Percentiles rank a stretch among this genome's conserved stretches.
Evolutionary conservation across 768 basidiomycete genomes (phyloP).

Genomic region (Leucocoprinus sp.): DNA sequence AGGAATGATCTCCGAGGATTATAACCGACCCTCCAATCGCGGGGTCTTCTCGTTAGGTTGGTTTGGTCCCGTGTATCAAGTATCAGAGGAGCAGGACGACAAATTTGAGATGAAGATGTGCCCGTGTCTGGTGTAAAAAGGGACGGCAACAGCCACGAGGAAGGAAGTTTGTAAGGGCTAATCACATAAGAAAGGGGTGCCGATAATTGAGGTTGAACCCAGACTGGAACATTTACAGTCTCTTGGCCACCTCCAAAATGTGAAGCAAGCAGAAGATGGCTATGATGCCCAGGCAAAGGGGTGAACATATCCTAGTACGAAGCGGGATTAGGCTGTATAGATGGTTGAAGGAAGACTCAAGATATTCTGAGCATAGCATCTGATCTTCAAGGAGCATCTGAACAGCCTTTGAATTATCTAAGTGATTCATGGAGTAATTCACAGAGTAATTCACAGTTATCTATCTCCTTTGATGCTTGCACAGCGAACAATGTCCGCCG

Average conservation of each 20-base stretch:
- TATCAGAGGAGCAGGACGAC: neutral
- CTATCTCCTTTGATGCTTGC: too few relatives aligned
- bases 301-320: neutral
- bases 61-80: slow-evolving; percentile 19
- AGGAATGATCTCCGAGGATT: slow-evolving; percentile 20
- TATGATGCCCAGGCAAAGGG: slow-evolving; percentile 5
- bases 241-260: slow-evolving; percentile 1
- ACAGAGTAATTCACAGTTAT: too few relatives aligned
- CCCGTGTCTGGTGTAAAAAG: neutral
- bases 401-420: too few relatives aligned
- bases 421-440: too few relatives aligned
- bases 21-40: slow-evolving; percentile 37
- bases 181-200: neutral
- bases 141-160: too few relatives aligned
- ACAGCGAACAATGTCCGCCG: too few relatives aligned
- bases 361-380: too few relatives aligned
- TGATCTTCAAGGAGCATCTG: neutral
- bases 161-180: too few relatives aligned
- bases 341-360: neutral
- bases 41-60: slow-evolving; percentile 31
- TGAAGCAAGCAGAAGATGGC: neutral
- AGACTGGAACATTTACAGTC: neutral
- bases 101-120: neutral
- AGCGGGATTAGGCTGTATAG: neutral
- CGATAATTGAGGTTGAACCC: neutral